Percentiles rank a stretch among this genome's conserved stretches.
Evolutionary conservation across 225 moss, liverwort and hornwort species (phyloP).

Genomic region (Bryoerythrophyllum caledonicum): DNA sequence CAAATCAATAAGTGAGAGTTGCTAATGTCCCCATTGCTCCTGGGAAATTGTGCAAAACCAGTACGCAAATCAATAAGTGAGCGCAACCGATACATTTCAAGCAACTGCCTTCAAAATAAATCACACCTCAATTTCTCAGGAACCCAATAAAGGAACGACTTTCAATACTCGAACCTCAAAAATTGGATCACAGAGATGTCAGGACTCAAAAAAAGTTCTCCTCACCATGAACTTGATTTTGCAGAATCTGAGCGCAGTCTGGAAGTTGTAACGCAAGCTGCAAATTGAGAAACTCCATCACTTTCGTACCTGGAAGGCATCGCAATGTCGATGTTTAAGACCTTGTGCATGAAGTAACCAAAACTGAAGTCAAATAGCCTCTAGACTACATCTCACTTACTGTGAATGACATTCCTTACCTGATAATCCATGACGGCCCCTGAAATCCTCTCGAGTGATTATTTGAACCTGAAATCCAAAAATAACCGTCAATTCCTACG

Average conservation of each 20-base stretch:
- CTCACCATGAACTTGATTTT: constrained; percentile 18
- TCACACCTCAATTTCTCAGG: background rate
- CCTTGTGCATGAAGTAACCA: background rate
- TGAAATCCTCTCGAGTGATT: constrained; percentile 27
- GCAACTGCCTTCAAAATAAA: background rate
- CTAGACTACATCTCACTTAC: background rate
- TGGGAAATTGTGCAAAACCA: constrained; percentile 7
- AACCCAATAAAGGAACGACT: background rate
- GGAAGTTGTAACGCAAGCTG: constrained; percentile 42
- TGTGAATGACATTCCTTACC: constrained; percentile 24
- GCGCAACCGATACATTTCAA: background rate
- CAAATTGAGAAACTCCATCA: constrained; percentile 53
- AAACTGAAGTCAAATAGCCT: background rate
- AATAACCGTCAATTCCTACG: background rate
- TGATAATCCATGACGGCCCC: constrained; percentile 24
- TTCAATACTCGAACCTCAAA: background rate
- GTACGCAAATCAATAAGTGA: background rate
- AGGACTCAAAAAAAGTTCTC: background rate
- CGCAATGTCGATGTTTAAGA: background rate
- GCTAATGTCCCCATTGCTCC: constrained; percentile 24
- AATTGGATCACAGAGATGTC: background rate
- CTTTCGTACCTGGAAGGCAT: constrained; percentile 39
- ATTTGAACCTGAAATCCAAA: constrained; percentile 42
- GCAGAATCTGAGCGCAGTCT: constrained; percentile 24
- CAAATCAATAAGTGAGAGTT: constrained; percentile 6